Evolutionary conservation across 1,284 basidiomycete genomes (phyloP), one percentile per base, ranked within the genome.

Genomic region (Anthracocystis walkeri): DNA sequence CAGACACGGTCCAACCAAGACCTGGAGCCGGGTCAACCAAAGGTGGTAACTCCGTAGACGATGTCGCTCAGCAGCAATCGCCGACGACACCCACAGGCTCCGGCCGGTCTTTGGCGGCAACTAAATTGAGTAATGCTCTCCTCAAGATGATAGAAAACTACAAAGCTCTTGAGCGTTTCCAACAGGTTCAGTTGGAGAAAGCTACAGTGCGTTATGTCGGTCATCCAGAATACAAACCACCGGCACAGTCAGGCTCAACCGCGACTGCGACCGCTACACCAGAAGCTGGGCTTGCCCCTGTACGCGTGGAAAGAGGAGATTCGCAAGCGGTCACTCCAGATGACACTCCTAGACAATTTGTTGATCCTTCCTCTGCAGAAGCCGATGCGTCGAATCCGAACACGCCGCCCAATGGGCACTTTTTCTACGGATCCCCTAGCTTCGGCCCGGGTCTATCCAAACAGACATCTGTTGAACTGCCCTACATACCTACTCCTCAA

Each of bases 141-240:
- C 21, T 62, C 6, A 25, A 27, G n/a, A 50, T 65, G 55, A 38
- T 16, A 6, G 62, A 65, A 3, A 23, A 18, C 2, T 65, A 31
- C 42, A 27, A 45, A 11, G 8, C 25, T 1, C 8, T 65, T 18
- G n/a, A 58, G 8, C 46, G 29, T 3, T 62, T 71, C 20, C 23
- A 61, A 27, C 41, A 56, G 4, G 40, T 40, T 4, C 68, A 71
- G 40, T 33, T 62, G 18, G n/a, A 20, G 20, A 61, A 48, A 27
- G 62, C 68, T 0, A 41, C 63, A n/a, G 38, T 52, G 25, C 68
- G 66, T 7, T 69, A 69, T n/a, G 6, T 35, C 4, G 61, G 66
- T 4, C 61, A 69, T 57, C 61, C 66, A 11, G 41, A 71, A 25
- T 52, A 52, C 21, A 46, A 18, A 20, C 14, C 55, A 4, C 44